Conservation (phyloP, 2,329 filamentous ascomycete species). For the Ambrosiella xylebori region DNA sequence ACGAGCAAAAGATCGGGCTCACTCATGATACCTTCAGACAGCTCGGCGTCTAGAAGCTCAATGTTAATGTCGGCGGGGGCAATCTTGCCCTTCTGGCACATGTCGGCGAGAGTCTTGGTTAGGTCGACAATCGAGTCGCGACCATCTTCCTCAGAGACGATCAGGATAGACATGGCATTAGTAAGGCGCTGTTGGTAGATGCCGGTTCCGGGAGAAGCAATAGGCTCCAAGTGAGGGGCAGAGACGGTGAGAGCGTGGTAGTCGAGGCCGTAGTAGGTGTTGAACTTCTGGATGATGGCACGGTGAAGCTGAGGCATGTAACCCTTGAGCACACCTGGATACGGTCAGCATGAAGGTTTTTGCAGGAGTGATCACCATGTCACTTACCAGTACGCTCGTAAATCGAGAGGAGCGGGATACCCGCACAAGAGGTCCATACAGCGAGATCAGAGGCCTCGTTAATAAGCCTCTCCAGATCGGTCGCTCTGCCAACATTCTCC, state of each 20-base stretch:
- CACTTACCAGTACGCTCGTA: slow-evolving; percentile 76
- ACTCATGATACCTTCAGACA: slow-evolving; percentile 60
- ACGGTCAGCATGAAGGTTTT: neutral
- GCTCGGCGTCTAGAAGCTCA: slow-evolving; percentile 77
- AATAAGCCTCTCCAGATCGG: slow-evolving; percentile 64
- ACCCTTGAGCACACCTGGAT: slow-evolving; percentile 65
- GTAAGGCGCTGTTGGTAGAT: slow-evolving; percentile 14
- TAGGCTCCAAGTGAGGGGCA: slow-evolving; percentile 27
- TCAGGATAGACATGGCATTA: slow-evolving; percentile 13
- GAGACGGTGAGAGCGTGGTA: slow-evolving; percentile 50
- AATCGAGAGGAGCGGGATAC: slow-evolving; percentile 71
- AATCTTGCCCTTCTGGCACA: slow-evolving; percentile 82
- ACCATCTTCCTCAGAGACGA: slow-evolving; percentile 77
- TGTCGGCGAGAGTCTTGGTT: slow-evolving; percentile 82
- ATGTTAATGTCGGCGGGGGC: slow-evolving; percentile 63
- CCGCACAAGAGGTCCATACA: slow-evolving; percentile 82
- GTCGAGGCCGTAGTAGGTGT: slow-evolving; percentile 68
- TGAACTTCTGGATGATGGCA: slow-evolving; percentile 60
- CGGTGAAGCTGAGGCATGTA: slow-evolving; percentile 75
- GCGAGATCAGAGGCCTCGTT: slow-evolving; percentile 83
- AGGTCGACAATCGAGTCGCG: slow-evolving; percentile 88
- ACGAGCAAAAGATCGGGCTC: slow-evolving; percentile 83
- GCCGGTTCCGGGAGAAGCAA: slow-evolving; percentile 17
- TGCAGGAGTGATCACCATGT: neutral
- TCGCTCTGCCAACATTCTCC: slow-evolving; percentile 49